Evolutionary conservation across 805 yeast genomes (phyloP).

Genomic region (Starmerella tilneyi): DNA sequence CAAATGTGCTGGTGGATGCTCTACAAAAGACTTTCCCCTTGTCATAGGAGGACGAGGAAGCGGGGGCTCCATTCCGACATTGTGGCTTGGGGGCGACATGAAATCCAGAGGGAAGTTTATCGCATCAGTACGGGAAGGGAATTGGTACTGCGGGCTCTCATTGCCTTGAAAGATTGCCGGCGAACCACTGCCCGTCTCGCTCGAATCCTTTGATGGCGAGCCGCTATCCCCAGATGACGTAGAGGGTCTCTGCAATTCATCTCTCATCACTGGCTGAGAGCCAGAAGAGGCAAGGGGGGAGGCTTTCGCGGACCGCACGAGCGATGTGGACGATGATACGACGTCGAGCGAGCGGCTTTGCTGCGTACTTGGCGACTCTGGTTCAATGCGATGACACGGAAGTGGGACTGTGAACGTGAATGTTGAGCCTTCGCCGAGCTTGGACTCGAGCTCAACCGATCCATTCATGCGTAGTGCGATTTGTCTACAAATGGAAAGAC

Average conservation of each 20-base stretch:
- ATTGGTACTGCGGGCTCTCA: too few species aligned
- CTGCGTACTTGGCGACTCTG: slow-evolving; percentile 2
- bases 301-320: background rate
- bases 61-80: background rate
- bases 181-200: too few species aligned
- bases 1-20: slow-evolving; percentile 13
- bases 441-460: slow-evolving; percentile 60
- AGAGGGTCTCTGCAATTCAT: too few species aligned
- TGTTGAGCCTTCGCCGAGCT: slow-evolving; percentile 72
- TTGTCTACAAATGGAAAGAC: slow-evolving; percentile 80
- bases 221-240: too few species aligned
- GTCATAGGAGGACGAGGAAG: slow-evolving; percentile 7
- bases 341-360: slow-evolving; percentile 6
- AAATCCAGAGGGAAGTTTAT: too few species aligned
- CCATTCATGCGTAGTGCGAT: slow-evolving; percentile 88
- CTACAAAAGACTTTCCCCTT: slow-evolving; percentile 4
- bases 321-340: slow-evolving; percentile 1
- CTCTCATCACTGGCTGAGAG: background rate
- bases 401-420: slow-evolving; percentile 60
- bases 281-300: background rate
- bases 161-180: too few species aligned
- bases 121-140: too few species aligned
- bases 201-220: too few species aligned
- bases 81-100: background rate
- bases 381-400: slow-evolving; percentile 13